phyloP scores from a whole-genome alignment of 177 flowering plant species.

The Vitis hybrid region DNA sequence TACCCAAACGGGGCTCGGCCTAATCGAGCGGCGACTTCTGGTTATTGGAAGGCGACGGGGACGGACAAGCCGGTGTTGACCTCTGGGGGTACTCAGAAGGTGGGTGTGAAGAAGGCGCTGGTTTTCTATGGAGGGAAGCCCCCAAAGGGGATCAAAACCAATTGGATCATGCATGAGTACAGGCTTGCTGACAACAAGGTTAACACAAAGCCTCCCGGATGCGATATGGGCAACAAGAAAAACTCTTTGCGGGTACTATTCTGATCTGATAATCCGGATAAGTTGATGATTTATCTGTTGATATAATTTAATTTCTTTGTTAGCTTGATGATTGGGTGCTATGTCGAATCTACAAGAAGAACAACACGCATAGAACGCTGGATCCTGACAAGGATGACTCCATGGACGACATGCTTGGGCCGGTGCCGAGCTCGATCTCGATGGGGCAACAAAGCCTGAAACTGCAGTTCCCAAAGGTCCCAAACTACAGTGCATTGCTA shows the following conservation, averaged over 20 bases:
- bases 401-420: slow-evolving; percentile 51
- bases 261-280: no score
- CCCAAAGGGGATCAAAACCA: slow-evolving; percentile 81
- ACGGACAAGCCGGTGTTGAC: slow-evolving; percentile 81
- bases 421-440: slow-evolving; percentile 28
- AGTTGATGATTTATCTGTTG: neutral
- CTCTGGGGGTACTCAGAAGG: slow-evolving; percentile 63
- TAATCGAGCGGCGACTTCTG: slow-evolving; percentile 89
- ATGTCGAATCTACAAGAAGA: slow-evolving; percentile 94
- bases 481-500: slow-evolving; percentile 23
- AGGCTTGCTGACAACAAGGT: slow-evolving; percentile 54
- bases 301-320: neutral
- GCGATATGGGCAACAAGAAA: slow-evolving; percentile 47
- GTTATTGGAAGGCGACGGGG: slow-evolving; percentile 99
- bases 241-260: slow-evolving; percentile 63
- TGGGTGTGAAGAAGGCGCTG: slow-evolving; percentile 88
- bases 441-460: slow-evolving; percentile 14
- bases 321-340: slow-evolving; percentile 97
- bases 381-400: slow-evolving; percentile 63
- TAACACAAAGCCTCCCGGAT: slow-evolving; percentile 46
- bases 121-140: slow-evolving; percentile 92
- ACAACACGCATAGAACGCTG: slow-evolving; percentile 48
- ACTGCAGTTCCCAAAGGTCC: slow-evolving; percentile 11
- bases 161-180: slow-evolving; percentile 98
- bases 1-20: slow-evolving; percentile 95